Evolutionary conservation across 495 filamentous ascomycete genomes (phyloP).

Genomic region (Aspergillus nanangensis): DNA sequence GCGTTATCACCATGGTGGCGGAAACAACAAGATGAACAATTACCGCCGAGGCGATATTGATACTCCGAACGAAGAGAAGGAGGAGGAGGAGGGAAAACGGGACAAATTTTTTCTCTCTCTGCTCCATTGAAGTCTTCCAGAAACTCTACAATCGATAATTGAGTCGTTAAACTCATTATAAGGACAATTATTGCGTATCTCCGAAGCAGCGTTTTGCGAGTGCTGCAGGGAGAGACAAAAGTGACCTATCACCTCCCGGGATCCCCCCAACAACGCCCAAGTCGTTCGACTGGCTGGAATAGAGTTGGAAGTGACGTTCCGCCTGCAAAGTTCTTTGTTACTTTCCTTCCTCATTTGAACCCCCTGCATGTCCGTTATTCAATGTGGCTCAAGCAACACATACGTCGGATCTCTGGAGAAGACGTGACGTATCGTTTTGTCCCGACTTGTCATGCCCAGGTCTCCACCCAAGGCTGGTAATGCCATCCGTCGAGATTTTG

Average conservation of each 20-base stretch:
- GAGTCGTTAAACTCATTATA: background rate
- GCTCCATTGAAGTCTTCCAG: background rate
- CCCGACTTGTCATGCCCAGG: background rate
- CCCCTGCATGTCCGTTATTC: slow-evolving; percentile 21
- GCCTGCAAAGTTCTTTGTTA: slow-evolving; percentile 11
- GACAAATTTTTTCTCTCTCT: background rate
- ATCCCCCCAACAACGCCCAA: background rate
- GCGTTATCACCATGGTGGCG: background rate
- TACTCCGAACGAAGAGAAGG: no score
- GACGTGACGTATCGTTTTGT: slow-evolving; percentile 13
- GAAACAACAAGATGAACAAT: no score
- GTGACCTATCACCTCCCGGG: background rate
- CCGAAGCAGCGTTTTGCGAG: background rate
- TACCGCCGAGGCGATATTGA: no score
- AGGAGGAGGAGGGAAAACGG: background rate
- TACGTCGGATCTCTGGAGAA: background rate
- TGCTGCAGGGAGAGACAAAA: background rate
- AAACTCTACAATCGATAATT: slow-evolving; percentile 4
- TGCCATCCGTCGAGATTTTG: background rate
- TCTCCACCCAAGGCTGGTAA: background rate
- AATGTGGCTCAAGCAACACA: slow-evolving; percentile 11
- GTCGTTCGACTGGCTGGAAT: background rate
- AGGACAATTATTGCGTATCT: background rate
- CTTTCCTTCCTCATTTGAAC: background rate
- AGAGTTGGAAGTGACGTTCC: slow-evolving; percentile 1